Evolutionary conservation across 1,139 yeast genomes (phyloP).

Genomic region (Blastobotrys buckinghamii): DNA sequence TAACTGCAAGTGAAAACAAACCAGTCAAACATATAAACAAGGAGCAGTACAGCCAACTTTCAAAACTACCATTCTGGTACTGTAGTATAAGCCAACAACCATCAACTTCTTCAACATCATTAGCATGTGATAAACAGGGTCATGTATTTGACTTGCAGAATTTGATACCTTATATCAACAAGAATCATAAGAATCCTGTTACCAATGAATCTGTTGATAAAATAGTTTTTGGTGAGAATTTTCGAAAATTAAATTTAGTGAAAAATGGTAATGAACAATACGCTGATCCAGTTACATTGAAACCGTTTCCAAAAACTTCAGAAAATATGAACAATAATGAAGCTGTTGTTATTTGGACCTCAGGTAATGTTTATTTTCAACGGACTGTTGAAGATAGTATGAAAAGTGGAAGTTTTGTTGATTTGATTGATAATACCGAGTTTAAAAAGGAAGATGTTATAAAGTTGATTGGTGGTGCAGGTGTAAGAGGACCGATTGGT

Average conservation of each 20-base stretch:
- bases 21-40: neutral
- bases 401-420: constrained; percentile 30
- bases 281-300: constrained; percentile 34
- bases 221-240: constrained; percentile 16
- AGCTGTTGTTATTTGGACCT: constrained; percentile 30
- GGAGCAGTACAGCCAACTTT: neutral
- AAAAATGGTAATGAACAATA: constrained; percentile 28
- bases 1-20: constrained; percentile 30
- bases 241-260: constrained; percentile 28
- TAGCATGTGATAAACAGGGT: constrained; percentile 31
- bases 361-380: constrained; percentile 33
- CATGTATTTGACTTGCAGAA: constrained; percentile 33
- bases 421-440: constrained; percentile 31
- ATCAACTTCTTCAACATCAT: constrained; percentile 15
- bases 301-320: constrained; percentile 22
- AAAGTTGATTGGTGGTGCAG: constrained; percentile 27
- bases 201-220: constrained; percentile 26
- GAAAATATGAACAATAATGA: constrained; percentile 21
- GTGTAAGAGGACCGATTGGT: constrained; percentile 14
- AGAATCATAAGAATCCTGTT: constrained; percentile 31
- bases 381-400: constrained; percentile 30
- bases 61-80: constrained; percentile 31
- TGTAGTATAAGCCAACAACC: constrained; percentile 35
- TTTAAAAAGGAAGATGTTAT: constrained; percentile 30
- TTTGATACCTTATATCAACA: constrained; percentile 31